Evolutionary conservation across 257 asterid genomes (phyloP), one percentile per base, ranked within the genome.

Genomic region (Scutellaria galericulata): DNA sequence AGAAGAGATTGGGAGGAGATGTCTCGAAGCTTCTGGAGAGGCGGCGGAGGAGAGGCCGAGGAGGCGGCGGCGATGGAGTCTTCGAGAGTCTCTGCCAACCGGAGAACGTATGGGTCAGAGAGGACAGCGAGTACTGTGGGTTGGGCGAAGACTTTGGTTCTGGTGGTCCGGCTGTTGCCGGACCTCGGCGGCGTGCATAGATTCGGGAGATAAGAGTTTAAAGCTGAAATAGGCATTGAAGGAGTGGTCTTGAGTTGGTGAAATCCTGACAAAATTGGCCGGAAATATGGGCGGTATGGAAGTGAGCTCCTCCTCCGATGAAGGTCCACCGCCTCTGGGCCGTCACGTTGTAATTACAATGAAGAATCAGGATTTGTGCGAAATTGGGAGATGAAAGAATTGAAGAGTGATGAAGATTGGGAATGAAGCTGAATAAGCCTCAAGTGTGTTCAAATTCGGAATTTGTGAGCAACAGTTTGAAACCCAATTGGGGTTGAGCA

Each of bases 11-110:
- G 79, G n/a, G 99, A 87, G 35, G 97, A 89, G 60, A 55, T 74
- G 71, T 88, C 87, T 50, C 95, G 76, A 5, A 91, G 87, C 76
- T 87, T 89, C 78, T 87, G 93, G 35, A 94, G 88, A 15, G 81
- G 87, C 47, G 86, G 83, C 20, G 89, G 75, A 37, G 91, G 75
- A 24, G 91, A 31, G 20, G 88, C 58, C 15, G 85, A 71, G 64
- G 89, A 74, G 48, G 84, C 64, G 41, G 87, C 54, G 27, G 89
- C 44, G 54, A 83, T 64, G 11, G 95, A 87, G 73, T 91, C 99
- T 71, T 94, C 98, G 51, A 94, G 90, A 2, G 92, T 84, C 74
- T 91, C 98, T 18, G 99, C 99, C n/a, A 94, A 77, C 27, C 87
- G 90, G 64, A 94, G 90, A 10, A 94, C 97, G 73, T 78, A 79